phyloP scores from a whole-genome alignment of 805 yeast genomes.

The Starmerella apis region DNA sequence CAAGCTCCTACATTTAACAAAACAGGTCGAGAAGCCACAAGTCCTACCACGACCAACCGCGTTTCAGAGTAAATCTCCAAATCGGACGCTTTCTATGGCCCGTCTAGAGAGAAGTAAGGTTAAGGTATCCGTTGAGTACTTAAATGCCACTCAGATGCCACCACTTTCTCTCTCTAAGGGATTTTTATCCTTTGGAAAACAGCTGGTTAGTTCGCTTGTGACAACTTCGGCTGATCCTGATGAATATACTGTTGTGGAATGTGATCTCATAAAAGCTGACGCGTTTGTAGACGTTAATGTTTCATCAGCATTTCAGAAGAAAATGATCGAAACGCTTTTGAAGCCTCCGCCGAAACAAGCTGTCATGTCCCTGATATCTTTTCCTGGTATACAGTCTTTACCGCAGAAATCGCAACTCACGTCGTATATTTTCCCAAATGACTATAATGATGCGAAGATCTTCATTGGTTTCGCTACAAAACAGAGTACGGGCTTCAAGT shows the following conservation, averaged over 20 bases:
- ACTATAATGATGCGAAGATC: conserved; percentile 32
- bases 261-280: conserved; percentile 30
- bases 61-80: conserved; percentile 25
- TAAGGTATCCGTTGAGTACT: conserved; percentile 28
- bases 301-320: conserved; percentile 27
- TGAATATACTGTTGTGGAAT: conserved; percentile 28
- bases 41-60: conserved; percentile 25
- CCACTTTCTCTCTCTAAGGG: conserved; percentile 22
- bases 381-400: neutral
- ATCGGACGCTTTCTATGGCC: conserved; percentile 25
- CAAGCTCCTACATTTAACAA: conserved; percentile 27
- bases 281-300: conserved; percentile 29
- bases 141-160: conserved; percentile 32
- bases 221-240: conserved; percentile 28
- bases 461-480: conserved; percentile 37
- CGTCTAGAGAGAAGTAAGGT: conserved; percentile 25
- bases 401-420: conserved; percentile 25
- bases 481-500: conserved; percentile 33
- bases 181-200: conserved; percentile 28
- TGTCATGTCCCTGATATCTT: conserved; percentile 28
- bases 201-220: conserved; percentile 27
- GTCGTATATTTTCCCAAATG: conserved; percentile 32
- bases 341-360: conserved; percentile 36
- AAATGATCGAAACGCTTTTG: conserved; percentile 33
- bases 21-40: conserved; percentile 23